Evolutionary conservation across 768 basidiomycete species (phyloP).

Genomic region (Boletus huronensis): DNA sequence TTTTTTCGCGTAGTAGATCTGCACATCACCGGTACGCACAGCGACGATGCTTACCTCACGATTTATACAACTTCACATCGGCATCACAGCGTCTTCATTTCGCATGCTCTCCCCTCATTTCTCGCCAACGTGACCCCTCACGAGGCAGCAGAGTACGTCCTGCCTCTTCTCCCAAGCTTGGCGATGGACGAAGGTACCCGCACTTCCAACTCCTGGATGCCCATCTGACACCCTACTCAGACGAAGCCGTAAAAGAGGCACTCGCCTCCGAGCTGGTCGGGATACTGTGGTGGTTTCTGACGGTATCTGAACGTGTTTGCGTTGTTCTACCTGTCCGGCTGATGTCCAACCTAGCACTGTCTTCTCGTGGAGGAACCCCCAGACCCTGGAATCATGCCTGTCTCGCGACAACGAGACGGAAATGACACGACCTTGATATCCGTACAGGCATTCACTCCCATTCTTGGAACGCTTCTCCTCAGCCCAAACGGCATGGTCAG

Average conservation of each 20-base stretch:
- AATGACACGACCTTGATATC: slow-evolving; percentile 48
- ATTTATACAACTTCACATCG: slow-evolving; percentile 24
- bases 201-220: not conserved
- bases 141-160: slow-evolving; percentile 90
- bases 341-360: slow-evolving; percentile 49
- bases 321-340: slow-evolving; percentile 1
- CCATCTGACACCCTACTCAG: slow-evolving; percentile 37
- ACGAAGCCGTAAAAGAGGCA: slow-evolving; percentile 86
- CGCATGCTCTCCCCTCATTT: slow-evolving; percentile 76
- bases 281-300: slow-evolving; percentile 93
- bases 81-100: slow-evolving; percentile 68
- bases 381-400: slow-evolving; percentile 13
- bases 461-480: slow-evolving; percentile 84
- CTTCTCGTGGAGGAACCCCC: slow-evolving; percentile 51
- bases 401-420: slow-evolving; percentile 12
- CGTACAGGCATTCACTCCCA: slow-evolving; percentile 86
- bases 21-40: slow-evolving; percentile 49
- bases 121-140: slow-evolving; percentile 73
- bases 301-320: slow-evolving; percentile 36
- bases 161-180: slow-evolving; percentile 82
- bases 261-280: slow-evolving; percentile 74
- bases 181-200: slow-evolving; percentile 78
- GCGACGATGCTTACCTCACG: not conserved
- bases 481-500: slow-evolving; percentile 74
- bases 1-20: slow-evolving; percentile 78